These are phyloP conservation scores for Eudorina sp. DNA, from an alignment of 139 green algal genomes.

Conservation along the genomic window DNA sequence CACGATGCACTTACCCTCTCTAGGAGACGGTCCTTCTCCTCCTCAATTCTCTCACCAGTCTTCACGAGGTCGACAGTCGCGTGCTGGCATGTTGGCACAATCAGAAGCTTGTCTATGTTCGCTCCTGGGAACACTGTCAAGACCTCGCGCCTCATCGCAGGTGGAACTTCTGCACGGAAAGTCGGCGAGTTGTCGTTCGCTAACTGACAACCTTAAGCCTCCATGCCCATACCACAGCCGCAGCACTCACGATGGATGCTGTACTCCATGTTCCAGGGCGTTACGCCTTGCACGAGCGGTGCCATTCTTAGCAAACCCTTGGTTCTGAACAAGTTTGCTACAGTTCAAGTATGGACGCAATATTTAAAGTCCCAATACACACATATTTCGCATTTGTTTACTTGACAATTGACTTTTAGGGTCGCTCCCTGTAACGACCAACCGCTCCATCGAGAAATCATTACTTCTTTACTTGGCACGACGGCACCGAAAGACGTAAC, in stretches of 20 bases:
- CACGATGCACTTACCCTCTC: slow-evolving; percentile 72
- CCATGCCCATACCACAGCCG: not conserved
- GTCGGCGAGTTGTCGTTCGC: not conserved
- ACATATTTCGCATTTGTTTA: too few species aligned
- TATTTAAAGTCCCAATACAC: too few species aligned
- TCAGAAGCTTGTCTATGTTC: slow-evolving; percentile 70
- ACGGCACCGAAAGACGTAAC: too few species aligned
- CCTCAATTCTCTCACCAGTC: slow-evolving; percentile 83
- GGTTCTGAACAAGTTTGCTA: not conserved
- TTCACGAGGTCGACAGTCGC: slow-evolving; percentile 86
- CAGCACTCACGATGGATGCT: slow-evolving; percentile 71
- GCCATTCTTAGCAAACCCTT: slow-evolving; percentile 26
- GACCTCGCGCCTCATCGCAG: slow-evolving; percentile 54
- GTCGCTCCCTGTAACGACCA: too few species aligned
- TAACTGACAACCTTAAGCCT: not conserved
- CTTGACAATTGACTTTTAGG: too few species aligned
- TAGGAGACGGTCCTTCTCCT: slow-evolving; percentile 90
- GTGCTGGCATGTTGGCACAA: slow-evolving; percentile 92
- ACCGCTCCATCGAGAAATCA: too few species aligned
- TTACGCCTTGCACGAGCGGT: slow-evolving; percentile 51
- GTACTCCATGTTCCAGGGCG: slow-evolving; percentile 80
- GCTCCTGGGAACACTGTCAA: slow-evolving; percentile 62
- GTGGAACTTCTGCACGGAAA: slow-evolving; percentile 53
- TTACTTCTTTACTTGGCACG: too few species aligned
- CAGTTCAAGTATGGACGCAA: too few species aligned